A percentile compares a stretch with the other conserved stretches of the same genome.
Conservation (phyloP, 257 asterid genomes). For the Nyctanthes arbortristis region DNA sequence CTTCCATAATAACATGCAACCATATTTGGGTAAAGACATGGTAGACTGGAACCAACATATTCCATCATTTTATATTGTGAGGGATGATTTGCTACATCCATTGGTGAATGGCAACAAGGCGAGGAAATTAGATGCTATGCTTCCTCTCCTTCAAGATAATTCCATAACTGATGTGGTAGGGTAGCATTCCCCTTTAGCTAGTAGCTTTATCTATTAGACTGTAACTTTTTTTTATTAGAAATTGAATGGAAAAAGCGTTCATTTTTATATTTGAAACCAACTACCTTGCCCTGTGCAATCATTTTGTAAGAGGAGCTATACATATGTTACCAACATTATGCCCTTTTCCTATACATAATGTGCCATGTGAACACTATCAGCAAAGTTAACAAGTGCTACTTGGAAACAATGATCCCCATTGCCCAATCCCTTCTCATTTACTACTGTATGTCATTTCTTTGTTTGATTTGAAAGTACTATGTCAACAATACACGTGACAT, state of each 20-base stretch:
- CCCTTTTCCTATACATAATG: not conserved
- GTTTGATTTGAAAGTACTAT: not conserved
- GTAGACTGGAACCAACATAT: constrained; percentile 19
- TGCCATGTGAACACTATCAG: not conserved
- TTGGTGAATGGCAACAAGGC: constrained; percentile 92
- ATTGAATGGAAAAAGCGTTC: not conserved
- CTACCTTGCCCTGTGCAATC: not conserved
- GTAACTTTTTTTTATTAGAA: not conserved
- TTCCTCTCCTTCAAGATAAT: constrained; percentile 78
- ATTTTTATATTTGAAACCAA: not conserved
- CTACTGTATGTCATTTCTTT: constrained; percentile 4
- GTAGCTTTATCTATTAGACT: not conserved
- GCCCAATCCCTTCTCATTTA: constrained; percentile 1
- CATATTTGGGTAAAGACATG: constrained; percentile 44
- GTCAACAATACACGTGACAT: not conserved
- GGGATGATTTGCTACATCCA: constrained; percentile 94
- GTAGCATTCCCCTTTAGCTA: not conserved
- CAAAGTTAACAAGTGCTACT: not conserved
- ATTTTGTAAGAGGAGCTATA: not conserved
- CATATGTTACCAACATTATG: not conserved
- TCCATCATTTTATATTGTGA: constrained; percentile 71
- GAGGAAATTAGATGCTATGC: constrained; percentile 81
- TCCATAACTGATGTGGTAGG: constrained; percentile 83
- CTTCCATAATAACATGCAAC: constrained; percentile 43
- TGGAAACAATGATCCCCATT: not conserved